Evolutionary conservation across 768 basidiomycete species (phyloP).

Genomic region (Pulveroboletus ravenelii): DNA sequence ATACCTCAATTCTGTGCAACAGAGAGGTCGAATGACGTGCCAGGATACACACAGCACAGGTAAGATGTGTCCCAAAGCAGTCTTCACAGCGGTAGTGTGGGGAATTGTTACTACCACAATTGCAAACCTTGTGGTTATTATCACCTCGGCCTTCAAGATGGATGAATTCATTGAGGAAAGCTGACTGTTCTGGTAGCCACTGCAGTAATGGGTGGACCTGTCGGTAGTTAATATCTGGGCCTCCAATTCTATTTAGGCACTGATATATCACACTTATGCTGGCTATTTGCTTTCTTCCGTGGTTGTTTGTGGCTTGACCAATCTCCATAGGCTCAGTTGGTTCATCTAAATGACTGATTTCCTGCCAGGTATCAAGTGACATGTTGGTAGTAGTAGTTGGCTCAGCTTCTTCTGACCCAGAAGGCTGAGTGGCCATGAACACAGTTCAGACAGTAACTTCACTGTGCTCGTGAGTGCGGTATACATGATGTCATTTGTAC

Average conservation of each 20-base stretch:
- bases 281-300: not conserved
- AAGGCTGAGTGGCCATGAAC: not conserved
- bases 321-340: not conserved
- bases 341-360: not conserved
- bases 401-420: not conserved
- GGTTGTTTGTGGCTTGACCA: not conserved
- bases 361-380: not conserved
- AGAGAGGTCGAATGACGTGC: not conserved
- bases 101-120: not conserved
- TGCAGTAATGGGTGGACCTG: not conserved
- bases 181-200: not conserved
- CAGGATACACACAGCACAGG: not conserved
- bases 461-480: not conserved
- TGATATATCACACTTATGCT: not conserved
- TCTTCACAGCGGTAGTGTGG: not conserved
- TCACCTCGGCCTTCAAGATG: not conserved
- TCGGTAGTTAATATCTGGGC: not conserved
- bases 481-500: not conserved
- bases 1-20: not conserved
- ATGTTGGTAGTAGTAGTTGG: not conserved
- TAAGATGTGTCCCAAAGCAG: not conserved
- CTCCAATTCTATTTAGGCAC: not conserved
- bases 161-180: constrained; percentile 1
- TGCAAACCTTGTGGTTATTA: not conserved
- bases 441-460: not conserved